Evolutionary conservation across 495 filamentous ascomycete species (phyloP), one percentile per base, ranked within the genome.

Genomic region (Xylaria palmicola): DNA sequence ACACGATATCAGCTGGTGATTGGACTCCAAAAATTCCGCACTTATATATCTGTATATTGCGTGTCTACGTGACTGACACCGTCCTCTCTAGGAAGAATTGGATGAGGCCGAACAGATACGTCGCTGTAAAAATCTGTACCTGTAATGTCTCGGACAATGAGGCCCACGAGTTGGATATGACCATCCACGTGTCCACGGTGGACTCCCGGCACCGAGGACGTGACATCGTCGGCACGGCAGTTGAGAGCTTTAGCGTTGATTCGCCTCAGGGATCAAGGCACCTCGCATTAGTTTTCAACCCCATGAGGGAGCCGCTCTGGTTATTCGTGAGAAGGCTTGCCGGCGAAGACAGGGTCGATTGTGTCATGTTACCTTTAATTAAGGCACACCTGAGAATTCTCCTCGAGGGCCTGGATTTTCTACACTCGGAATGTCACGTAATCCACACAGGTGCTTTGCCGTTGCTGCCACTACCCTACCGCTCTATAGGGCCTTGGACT

Each of bases 321-420:
- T 61, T 74, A 56, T 77, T 72, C 67, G 71, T 73, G 62, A 62
- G 64, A 36, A 74, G 71, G 40, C 71, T 72, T 62, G 65, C 63
- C 20, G 56, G 67, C 45, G 37, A 56, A 54, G 55, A 56, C 32
- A 52, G 62, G 30, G n/a, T 73, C 65, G 34, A 67, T 65, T 72
- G 48, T 59, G 69, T 13, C 10, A 22, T 40, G 51, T 39, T 54
- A 27, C 32, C 32, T 54, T 27, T 79, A 7, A 40, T 76, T 20
- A 79, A 80, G 63, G 68, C 62, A 54, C 77, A 80, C 54, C 65
- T 80, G 59, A 55, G 62, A 52, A 62, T 68, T 65, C 65, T 80
- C 62, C 72, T 80, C 57, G 67, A 63, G n/a, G 77, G 73, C 41
- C 72, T 79, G 63, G 71, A 81, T 55, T 81, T 79, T 68, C 69